Evolutionary conservation across 2,329 filamentous ascomycete genomes (phyloP).

Genomic region (Cladophialophora exuberans): DNA sequence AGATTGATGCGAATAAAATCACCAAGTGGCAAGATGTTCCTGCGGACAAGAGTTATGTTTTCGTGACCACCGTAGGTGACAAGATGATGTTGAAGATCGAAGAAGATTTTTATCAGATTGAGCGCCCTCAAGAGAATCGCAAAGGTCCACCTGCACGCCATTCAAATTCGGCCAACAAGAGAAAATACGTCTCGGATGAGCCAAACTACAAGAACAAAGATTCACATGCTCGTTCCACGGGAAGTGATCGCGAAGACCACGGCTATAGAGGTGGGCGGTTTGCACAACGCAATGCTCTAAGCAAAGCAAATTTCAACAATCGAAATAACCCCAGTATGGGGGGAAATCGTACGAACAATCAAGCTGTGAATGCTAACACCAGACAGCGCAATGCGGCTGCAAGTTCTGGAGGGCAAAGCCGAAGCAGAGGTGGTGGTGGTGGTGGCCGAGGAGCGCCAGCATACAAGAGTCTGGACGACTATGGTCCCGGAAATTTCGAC

Average conservation of each 20-base stretch:
- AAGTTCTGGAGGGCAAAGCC: constrained; percentile 12
- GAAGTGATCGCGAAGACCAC: constrained; percentile 35
- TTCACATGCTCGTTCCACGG: constrained; percentile 38
- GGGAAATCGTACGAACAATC: constrained; percentile 13
- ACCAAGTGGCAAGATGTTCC: constrained; percentile 79
- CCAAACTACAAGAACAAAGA: constrained; percentile 48
- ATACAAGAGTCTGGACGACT: constrained; percentile 71
- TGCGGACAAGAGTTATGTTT: constrained; percentile 70
- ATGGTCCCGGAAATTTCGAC: constrained; percentile 38
- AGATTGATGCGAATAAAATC: constrained; percentile 80
- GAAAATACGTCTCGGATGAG: constrained; percentile 59
- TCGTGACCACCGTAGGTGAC: constrained; percentile 84
- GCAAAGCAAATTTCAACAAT: constrained; percentile 33
- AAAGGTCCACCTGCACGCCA: constrained; percentile 53
- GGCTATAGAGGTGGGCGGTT: constrained; percentile 26
- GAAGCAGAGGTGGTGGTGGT: constrained; percentile 13
- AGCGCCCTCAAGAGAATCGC: constrained; percentile 9
- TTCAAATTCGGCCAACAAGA: constrained; percentile 64
- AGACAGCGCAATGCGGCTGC: constrained; percentile 20
- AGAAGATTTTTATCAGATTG: constrained; percentile 55
- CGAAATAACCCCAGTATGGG: constrained; percentile 12
- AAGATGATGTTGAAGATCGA: constrained; percentile 84
- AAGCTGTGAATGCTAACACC: constrained; percentile 11
- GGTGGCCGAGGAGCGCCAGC: constrained; percentile 47
- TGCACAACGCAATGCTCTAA: constrained; percentile 23